These are phyloP conservation scores for Eustoma russellianum DNA, from an alignment of 257 asterid genomes.

Conservation along the genomic window DNA sequence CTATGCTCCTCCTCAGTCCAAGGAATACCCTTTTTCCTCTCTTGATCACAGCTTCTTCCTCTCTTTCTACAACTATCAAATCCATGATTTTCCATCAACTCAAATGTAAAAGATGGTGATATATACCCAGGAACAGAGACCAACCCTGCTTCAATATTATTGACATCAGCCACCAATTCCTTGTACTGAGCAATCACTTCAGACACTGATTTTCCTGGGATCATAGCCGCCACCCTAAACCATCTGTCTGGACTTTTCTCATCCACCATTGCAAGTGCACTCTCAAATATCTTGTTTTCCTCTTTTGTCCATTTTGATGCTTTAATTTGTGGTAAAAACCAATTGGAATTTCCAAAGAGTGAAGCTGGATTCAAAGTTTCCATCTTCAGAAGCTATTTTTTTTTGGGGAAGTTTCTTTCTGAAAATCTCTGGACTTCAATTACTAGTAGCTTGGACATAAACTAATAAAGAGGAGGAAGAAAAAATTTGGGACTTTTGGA, in stretches of 20 bases:
- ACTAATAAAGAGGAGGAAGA: neutral
- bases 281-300: constrained; percentile 74
- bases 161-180: constrained; percentile 59
- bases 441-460: constrained; percentile 2
- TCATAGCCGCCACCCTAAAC: constrained; percentile 49
- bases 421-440: neutral
- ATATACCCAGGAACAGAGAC: constrained; percentile 37
- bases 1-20: constrained; percentile 95
- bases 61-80: constrained; percentile 43
- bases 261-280: constrained; percentile 57
- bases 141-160: constrained; percentile 68
- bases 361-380: constrained; percentile 39
- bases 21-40: constrained; percentile 65
- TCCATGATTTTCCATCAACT: constrained; percentile 27
- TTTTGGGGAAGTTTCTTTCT: neutral
- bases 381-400: constrained; percentile 22
- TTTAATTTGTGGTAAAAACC: constrained; percentile 26
- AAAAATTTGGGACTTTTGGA: constrained; percentile 15
- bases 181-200: constrained; percentile 67
- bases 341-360: constrained; percentile 18
- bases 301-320: constrained; percentile 55
- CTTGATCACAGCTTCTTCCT: constrained; percentile 45
- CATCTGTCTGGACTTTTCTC: constrained; percentile 68
- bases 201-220: constrained; percentile 62
- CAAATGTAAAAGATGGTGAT: constrained; percentile 39